Conservation (phyloP, 768 basidiomycete species). For the Leucosporidium yakuticum region DNA sequence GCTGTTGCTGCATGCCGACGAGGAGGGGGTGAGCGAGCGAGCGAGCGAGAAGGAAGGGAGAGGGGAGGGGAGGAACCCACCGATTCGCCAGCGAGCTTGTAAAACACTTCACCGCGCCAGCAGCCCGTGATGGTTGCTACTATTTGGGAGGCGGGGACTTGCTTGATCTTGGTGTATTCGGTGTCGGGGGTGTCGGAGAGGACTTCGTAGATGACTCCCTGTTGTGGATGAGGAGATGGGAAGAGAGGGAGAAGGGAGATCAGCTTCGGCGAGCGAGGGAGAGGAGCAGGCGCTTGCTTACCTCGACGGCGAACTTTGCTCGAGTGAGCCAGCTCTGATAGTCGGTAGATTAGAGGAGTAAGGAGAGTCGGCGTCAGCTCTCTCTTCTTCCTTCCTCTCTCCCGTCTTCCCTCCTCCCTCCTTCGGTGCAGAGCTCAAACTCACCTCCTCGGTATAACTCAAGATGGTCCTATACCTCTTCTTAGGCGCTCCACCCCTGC, state of each 20-base stretch:
- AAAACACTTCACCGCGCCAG: constrained; percentile 78
- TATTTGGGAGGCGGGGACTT: constrained; percentile 71
- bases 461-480: constrained; percentile 44
- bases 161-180: constrained; percentile 57
- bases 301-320: not conserved
- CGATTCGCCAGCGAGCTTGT: constrained; percentile 54
- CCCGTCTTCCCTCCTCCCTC: too few relatives aligned
- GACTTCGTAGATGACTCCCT: constrained; percentile 78
- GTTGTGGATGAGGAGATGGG: not conserved
- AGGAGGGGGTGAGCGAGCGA: not conserved
- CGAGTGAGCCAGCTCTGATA: not conserved
- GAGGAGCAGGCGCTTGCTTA: not conserved
- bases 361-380: not conserved
- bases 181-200: constrained; percentile 51
- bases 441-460: constrained; percentile 92
- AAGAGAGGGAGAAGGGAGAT: not conserved
- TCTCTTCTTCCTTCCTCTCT: too few relatives aligned
- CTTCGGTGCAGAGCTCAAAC: constrained; percentile 33
- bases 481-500: not conserved
- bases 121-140: constrained; percentile 80
- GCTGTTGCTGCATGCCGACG: constrained; percentile 1
- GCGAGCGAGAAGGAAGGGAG: not conserved
- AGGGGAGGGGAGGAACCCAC: constrained; percentile 37
- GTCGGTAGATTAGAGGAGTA: not conserved
- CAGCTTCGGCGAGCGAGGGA: not conserved